Evolutionary conservation across 306 rosid genomes (phyloP), one percentile per base, ranked within the genome.

Genomic region (Medicago lupulina): DNA sequence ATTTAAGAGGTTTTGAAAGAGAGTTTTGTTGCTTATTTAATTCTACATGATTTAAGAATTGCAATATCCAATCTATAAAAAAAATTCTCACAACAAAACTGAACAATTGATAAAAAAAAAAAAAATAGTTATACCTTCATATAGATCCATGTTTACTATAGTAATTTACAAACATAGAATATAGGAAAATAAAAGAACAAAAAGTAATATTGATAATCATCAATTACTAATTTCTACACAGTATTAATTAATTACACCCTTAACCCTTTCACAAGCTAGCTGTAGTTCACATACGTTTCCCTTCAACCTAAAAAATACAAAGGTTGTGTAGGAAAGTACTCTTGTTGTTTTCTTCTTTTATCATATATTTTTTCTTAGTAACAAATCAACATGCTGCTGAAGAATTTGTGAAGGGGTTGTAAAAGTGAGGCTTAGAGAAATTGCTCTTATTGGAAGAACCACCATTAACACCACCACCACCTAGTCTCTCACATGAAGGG

Each of bases 401-500:
- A 78, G 97, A 88, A 82, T 89, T 90, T 70, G 89, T 62, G 88
- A 89, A 95, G 77, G 92, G 96, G 71, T 87, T 95, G 73, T 67
- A 95, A 76, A 92, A 90, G 89, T 90, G 94, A 70, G 92, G 85
- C 84, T 90, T 92, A 3, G 95, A 86, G 82, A 94, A 90, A 2
- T 90, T 86, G 81, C 43, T 80, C 80, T 92, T 85, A 25, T 70
- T 89, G 31, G 90, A 80, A 77, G 43, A 67, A 16, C 71, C 86
- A 16, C 82, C 83, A 10, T 58, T 58, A 44, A 80, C 81, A 39
- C 66, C 54, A 5, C 28, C 82, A 43, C 31, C 81, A 19, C 80
- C 87, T 11, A 89, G 82, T 74, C 97, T 85, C 81, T 95, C 99
- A 67, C 99, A 95, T 0, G 99, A 87, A 2, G 99, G 97, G 54